A percentile compares a stretch with the other conserved stretches of the same genome.
Conservation (phyloP, 352 stramenopile genomes). For the Globisporangium apiculatum region DNA sequence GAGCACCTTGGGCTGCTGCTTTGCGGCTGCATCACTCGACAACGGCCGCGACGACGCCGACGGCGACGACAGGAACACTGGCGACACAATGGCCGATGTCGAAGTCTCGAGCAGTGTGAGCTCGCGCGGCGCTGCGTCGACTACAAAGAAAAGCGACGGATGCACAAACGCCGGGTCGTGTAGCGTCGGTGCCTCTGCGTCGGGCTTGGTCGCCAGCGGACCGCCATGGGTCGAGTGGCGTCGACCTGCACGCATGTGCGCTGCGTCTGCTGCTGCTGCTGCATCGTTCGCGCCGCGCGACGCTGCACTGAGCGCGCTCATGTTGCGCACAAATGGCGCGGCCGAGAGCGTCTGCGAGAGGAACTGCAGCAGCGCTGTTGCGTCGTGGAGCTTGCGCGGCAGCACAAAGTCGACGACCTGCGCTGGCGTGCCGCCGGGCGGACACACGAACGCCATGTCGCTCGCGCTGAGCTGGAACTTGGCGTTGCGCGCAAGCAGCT, state of each 20-base stretch:
- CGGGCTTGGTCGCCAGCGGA: neutral
- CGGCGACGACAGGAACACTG: conserved; percentile 12
- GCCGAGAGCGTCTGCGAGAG: conserved; percentile 54
- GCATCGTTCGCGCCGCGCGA: conserved; percentile 1
- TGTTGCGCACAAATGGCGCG: conserved; percentile 47
- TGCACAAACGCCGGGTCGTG: conserved; percentile 11
- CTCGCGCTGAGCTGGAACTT: conserved; percentile 78
- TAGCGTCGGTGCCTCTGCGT: neutral
- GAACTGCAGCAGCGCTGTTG: conserved; percentile 37
- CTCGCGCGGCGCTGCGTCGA: neutral
- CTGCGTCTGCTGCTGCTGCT: neutral
- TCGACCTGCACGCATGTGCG: conserved; percentile 1
- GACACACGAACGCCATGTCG: conserved; percentile 75
- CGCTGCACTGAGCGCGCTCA: conserved; percentile 17
- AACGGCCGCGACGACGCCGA: too few relatives aligned
- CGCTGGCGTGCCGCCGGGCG: conserved; percentile 29
- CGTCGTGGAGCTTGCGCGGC: conserved; percentile 28
- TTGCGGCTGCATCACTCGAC: too few relatives aligned
- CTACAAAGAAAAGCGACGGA: conserved; percentile 13
- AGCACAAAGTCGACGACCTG: conserved; percentile 38
- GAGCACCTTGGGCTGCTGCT: conserved; percentile 4
- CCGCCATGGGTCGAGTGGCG: conserved; percentile 3
- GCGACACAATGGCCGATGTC: conserved; percentile 8
- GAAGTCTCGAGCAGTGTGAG: neutral
- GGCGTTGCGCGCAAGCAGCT: conserved; percentile 71